A percentile compares a stretch with the other conserved stretches of the same genome.
These are phyloP conservation scores for Wolfiporia cocos DNA, from an alignment of 1,284 basidiomycete species.

Conservation along the genomic window DNA sequence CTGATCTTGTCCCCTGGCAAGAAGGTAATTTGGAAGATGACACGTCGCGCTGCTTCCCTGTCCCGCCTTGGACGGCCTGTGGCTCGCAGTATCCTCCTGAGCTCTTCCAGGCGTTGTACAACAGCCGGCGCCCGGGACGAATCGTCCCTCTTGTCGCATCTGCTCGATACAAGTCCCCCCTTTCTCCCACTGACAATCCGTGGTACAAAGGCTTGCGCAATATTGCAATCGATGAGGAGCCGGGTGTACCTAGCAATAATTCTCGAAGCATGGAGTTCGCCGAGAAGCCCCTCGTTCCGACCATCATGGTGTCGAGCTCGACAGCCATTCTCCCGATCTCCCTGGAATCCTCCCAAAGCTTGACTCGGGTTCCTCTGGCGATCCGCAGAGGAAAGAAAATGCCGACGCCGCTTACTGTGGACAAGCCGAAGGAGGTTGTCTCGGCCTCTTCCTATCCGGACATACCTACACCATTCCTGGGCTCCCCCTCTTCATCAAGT, in stretches of 20 bases:
- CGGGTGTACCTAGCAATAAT: background rate
- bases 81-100: conserved; percentile 43
- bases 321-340: conserved; percentile 39
- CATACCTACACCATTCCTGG: conserved; percentile 58
- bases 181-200: background rate
- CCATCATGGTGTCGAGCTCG: conserved; percentile 49
- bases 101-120: conserved; percentile 24
- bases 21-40: conserved; percentile 25
- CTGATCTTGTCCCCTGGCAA: conserved; percentile 42
- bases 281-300: conserved; percentile 26
- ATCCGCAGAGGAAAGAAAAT: conserved; percentile 45
- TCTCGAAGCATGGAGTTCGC: background rate
- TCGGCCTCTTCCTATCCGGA: conserved; percentile 41
- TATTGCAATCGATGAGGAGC: background rate
- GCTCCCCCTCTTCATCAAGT: conserved; percentile 43
- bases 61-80: conserved; percentile 41
- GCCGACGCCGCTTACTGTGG: conserved; percentile 35
- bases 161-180: background rate
- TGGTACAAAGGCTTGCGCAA: too few species aligned
- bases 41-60: conserved; percentile 3
- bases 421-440: conserved; percentile 9
- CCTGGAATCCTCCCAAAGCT: conserved; percentile 32
- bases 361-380: conserved; percentile 32
- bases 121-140: background rate
- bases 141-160: background rate